Conservation (phyloP, 352 stramenopile genomes). For the Pythium graminicola region DNA sequence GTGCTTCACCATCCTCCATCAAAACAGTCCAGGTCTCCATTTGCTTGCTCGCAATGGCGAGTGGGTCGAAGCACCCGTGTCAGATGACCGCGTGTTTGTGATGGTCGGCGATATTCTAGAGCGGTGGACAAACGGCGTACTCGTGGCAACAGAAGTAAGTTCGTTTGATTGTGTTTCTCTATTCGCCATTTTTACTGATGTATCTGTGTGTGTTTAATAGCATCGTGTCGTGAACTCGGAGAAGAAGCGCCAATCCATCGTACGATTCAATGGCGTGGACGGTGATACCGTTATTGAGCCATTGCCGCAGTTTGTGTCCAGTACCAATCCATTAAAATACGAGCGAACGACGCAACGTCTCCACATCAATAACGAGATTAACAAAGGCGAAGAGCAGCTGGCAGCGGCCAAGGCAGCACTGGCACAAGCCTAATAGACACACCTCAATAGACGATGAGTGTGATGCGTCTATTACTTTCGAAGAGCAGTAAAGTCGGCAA, state of each 20-base stretch:
- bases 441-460: background rate
- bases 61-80: constrained; percentile 70
- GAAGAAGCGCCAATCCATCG: constrained; percentile 73
- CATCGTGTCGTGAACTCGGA: constrained; percentile 73
- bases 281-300: constrained; percentile 64
- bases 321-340: constrained; percentile 47
- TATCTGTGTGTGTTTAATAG: constrained; percentile 30
- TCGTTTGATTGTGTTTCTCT: background rate
- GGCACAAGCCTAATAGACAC: constrained; percentile 18
- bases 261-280: constrained; percentile 75
- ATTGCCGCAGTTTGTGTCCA: constrained; percentile 50
- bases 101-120: constrained; percentile 80
- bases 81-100: constrained; percentile 64
- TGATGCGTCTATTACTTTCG: constrained; percentile 49
- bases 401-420: constrained; percentile 51
- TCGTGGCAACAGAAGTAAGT: constrained; percentile 63
- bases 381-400: constrained; percentile 65
- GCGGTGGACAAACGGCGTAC: constrained; percentile 70
- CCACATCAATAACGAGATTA: constrained; percentile 39
- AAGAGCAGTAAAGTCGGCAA: constrained; percentile 59
- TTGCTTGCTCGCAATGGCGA: constrained; percentile 45
- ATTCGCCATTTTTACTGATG: too few relatives aligned
- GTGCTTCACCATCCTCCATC: constrained; percentile 82
- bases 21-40: constrained; percentile 69
- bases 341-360: constrained; percentile 30